These are phyloP conservation scores for Nicotiana otophora DNA, from an alignment of 257 asterid species.

Conservation along the genomic window DNA sequence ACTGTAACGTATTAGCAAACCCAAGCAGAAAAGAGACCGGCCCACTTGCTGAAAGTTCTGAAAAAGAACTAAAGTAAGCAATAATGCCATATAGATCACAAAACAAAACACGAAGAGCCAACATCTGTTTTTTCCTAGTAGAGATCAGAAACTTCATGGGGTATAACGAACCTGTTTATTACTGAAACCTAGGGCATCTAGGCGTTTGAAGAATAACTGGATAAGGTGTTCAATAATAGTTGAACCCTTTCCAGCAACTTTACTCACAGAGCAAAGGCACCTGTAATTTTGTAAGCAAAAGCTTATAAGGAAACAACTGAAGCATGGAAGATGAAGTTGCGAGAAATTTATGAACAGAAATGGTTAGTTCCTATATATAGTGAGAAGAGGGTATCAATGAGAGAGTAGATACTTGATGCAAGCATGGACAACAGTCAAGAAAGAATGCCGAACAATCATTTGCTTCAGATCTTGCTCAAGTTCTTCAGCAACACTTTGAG, in stretches of 20 bases:
- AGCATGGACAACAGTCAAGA: slow-evolving; percentile 94
- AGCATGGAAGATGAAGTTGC: slow-evolving; percentile 4
- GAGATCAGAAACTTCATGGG: neutral
- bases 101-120: neutral
- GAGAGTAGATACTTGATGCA: slow-evolving; percentile 68
- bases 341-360: neutral
- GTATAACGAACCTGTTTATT: slow-evolving; percentile 67
- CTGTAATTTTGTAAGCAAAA: slow-evolving; percentile 41
- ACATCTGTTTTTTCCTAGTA: neutral
- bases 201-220: slow-evolving; percentile 71
- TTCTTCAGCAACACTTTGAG: slow-evolving; percentile 69
- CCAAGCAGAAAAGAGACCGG: slow-evolving; percentile 95
- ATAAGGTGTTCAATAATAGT: slow-evolving; percentile 73
- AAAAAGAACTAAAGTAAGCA: slow-evolving; percentile 10
- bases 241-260: slow-evolving; percentile 81
- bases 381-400: slow-evolving; percentile 6
- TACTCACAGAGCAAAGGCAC: slow-evolving; percentile 90
- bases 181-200: slow-evolving; percentile 71
- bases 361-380: neutral
- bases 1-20: slow-evolving; percentile 92
- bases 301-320: slow-evolving; percentile 8
- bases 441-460: slow-evolving; percentile 97
- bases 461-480: slow-evolving; percentile 96
- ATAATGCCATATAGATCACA: neutral
- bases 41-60: slow-evolving; percentile 76